A percentile compares a stretch with the other conserved stretches of the same genome.
Evolutionary conservation across 2,329 filamentous ascomycete genomes (phyloP).

Genomic region (Diaporthe nobilis): DNA sequence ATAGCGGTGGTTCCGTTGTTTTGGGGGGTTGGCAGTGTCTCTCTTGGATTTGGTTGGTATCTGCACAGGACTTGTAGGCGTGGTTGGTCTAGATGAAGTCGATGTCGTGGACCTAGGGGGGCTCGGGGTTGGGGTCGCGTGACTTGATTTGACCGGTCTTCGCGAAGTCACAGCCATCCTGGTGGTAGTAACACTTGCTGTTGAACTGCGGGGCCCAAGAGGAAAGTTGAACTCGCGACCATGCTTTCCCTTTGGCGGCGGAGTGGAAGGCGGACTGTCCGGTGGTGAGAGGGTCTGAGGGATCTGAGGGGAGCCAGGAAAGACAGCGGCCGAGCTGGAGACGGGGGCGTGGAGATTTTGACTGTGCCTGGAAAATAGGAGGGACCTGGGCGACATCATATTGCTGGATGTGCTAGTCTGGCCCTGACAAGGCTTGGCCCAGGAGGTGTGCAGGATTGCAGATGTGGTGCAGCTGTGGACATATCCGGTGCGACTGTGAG

Average conservation of each 20-base stretch:
- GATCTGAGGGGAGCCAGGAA: conserved; percentile 38
- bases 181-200: conserved; percentile 44
- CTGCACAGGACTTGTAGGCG: conserved; percentile 67
- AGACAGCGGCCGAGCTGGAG: conserved; percentile 40
- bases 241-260: conserved; percentile 50
- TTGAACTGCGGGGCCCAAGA: conserved; percentile 41
- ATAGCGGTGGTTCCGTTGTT: conserved; percentile 51
- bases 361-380: conserved; percentile 54
- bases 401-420: conserved; percentile 41
- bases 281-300: conserved; percentile 40
- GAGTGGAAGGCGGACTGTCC: conserved; percentile 34
- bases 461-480: conserved; percentile 37
- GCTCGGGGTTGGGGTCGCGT: conserved; percentile 43
- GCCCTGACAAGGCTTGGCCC: conserved; percentile 43
- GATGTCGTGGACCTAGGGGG: conserved; percentile 49
- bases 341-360: conserved; percentile 43
- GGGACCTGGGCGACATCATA: conserved; percentile 58
- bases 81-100: conserved; percentile 53
- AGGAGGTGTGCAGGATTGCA: conserved; percentile 29
- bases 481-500: conserved; percentile 38
- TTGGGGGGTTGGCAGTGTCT: conserved; percentile 52
- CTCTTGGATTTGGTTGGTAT: conserved; percentile 63
- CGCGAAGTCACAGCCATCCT: conserved; percentile 49
- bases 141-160: conserved; percentile 45
- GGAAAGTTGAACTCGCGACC: conserved; percentile 43